Evolutionary conservation across 2,329 filamentous ascomycete species (phyloP).

Genomic region (Raffaelea deltoideospora): DNA sequence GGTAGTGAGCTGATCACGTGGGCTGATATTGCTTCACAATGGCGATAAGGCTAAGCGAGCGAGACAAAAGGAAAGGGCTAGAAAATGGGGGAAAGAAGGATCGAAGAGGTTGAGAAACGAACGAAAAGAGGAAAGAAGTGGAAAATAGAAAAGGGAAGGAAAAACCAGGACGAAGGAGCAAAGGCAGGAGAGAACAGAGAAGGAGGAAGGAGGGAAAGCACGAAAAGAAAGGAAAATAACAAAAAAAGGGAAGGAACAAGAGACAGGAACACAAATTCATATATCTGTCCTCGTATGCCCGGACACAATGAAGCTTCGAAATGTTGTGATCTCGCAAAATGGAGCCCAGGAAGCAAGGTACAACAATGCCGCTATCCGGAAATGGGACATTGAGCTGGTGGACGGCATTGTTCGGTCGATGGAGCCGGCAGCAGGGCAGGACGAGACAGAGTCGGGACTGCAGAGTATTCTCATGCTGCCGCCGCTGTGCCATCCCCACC

Average conservation of each 20-base stretch:
- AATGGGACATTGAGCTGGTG: conserved; percentile 7
- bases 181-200: not conserved
- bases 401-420: conserved; percentile 5
- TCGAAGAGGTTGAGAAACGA: too few relatives aligned
- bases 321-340: conserved; percentile 5
- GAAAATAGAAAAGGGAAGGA: too few relatives aligned
- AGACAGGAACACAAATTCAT: not conserved
- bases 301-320: conserved; percentile 5
- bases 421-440: not conserved
- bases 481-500: conserved; percentile 52
- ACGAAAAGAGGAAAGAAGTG: too few relatives aligned
- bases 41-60: too few relatives aligned
- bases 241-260: not conserved
- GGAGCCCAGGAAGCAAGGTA: not conserved
- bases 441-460: too few relatives aligned
- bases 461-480: conserved; percentile 22
- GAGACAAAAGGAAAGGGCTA: too few relatives aligned
- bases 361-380: not conserved
- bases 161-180: too few relatives aligned
- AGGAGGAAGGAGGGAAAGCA: not conserved
- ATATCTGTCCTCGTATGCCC: too few relatives aligned
- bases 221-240: not conserved
- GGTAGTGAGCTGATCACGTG: too few relatives aligned
- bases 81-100: too few relatives aligned
- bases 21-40: too few relatives aligned